Conservation (phyloP, 257 asterid species). For the Eustoma russellianum region DNA sequence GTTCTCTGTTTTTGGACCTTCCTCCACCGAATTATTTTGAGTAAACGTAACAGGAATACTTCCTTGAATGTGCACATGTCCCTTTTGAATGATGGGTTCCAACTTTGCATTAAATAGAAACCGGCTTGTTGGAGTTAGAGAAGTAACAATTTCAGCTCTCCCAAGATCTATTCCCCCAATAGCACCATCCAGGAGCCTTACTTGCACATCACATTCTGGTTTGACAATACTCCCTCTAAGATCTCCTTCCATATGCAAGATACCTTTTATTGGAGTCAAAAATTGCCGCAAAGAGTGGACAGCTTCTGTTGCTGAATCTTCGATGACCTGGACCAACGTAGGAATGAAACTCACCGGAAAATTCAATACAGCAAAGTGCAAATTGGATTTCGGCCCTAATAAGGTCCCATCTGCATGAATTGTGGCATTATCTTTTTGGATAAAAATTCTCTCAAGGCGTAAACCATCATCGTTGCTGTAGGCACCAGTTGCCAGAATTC, state of each 20-base stretch:
- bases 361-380: constrained; percentile 94
- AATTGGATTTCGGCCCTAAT: constrained; percentile 84
- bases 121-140: constrained; percentile 81
- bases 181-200: constrained; percentile 91
- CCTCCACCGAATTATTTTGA: constrained; percentile 61
- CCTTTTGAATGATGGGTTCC: constrained; percentile 82
- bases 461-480: constrained; percentile 94
- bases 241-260: constrained; percentile 99
- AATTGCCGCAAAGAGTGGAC: constrained; percentile 86
- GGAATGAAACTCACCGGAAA: constrained; percentile 94
- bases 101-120: constrained; percentile 91
- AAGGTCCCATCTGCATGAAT: constrained; percentile 98
- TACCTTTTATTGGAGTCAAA: constrained; percentile 85
- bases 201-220: constrained; percentile 99
- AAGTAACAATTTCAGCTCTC: constrained; percentile 95
- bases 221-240: constrained; percentile 91
- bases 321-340: constrained; percentile 82
- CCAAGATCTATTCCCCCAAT: constrained; percentile 97
- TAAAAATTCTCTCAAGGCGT: constrained; percentile 92
- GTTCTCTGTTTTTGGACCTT: constrained; percentile 53
- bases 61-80: constrained; percentile 92
- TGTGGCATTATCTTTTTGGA: constrained; percentile 96
- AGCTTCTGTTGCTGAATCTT: constrained; percentile 86
- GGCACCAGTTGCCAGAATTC: constrained; percentile 88
- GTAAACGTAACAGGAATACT: constrained; percentile 81